phyloP scores from a whole-genome alignment of 192 early-diverging fungal species.

The Umbelopsis isabellina region DNA sequence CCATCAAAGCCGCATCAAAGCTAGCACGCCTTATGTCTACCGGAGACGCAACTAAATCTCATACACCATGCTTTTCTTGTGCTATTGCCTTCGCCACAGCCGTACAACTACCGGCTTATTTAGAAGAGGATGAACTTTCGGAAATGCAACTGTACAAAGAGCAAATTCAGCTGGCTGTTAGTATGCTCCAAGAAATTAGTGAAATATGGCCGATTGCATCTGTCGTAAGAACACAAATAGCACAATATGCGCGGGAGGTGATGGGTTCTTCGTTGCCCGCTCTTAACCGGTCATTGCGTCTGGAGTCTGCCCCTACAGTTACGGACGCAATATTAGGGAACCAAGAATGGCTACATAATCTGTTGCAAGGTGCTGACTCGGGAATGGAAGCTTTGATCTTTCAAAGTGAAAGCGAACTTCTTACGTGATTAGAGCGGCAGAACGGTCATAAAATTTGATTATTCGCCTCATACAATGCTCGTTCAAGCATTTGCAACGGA shows the following conservation, averaged over 20 bases:
- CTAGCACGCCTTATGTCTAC: neutral
- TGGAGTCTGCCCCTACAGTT: neutral
- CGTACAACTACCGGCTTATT: neutral
- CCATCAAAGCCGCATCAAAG: neutral
- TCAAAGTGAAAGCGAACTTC: neutral
- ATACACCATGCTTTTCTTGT: neutral
- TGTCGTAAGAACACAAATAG: constrained; percentile 1
- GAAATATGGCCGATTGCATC: neutral
- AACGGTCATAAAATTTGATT: neutral
- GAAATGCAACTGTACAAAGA: neutral
- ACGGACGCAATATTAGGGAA: neutral
- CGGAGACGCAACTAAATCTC: neutral
- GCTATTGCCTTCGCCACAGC: neutral
- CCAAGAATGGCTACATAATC: constrained; percentile 1
- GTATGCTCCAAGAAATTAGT: neutral
- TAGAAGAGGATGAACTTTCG: neutral
- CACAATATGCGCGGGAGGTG: constrained; percentile 7
- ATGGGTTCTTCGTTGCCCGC: neutral
- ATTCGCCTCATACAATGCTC: too few relatives aligned
- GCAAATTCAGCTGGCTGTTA: neutral
- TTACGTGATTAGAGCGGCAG: neutral
- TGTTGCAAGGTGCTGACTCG: neutral
- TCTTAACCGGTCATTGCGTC: neutral
- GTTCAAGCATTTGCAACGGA: too few relatives aligned
- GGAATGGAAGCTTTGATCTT: constrained; percentile 2